Percentiles rank a stretch among this genome's conserved stretches.
Evolutionary conservation across 164 flowering plant genomes (phyloP).

Genomic region (Paratinospora sagittata): DNA sequence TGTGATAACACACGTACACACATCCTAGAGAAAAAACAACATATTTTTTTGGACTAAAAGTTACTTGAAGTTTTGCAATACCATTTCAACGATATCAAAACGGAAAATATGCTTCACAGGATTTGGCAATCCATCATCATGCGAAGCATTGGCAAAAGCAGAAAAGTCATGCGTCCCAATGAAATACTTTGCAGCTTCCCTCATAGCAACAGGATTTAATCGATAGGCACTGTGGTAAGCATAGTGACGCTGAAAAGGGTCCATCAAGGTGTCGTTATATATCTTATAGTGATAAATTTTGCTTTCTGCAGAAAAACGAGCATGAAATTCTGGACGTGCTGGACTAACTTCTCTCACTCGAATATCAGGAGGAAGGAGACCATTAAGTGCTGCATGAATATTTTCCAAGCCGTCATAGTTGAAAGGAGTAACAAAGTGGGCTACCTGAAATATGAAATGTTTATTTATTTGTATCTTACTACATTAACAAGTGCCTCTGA

Average conservation of each 20-base stretch:
- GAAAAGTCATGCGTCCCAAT: constrained; percentile 84
- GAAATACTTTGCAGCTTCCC: constrained; percentile 67
- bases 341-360: constrained; percentile 81
- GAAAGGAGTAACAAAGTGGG: constrained; percentile 89
- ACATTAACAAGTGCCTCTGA: background rate
- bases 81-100: constrained; percentile 74
- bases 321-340: constrained; percentile 80
- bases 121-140: constrained; percentile 42
- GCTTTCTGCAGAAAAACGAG: constrained; percentile 70
- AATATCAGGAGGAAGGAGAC: constrained; percentile 80
- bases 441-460: constrained; percentile 72
- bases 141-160: constrained; percentile 67
- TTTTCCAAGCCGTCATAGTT: constrained; percentile 57
- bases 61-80: constrained; percentile 16
- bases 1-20: background rate
- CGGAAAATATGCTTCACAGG: constrained; percentile 72
- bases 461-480: constrained; percentile 9
- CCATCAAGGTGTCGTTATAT: constrained; percentile 68
- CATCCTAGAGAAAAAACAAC: no score
- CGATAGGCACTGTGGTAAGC: constrained; percentile 62
- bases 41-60: no score
- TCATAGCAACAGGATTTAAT: constrained; percentile 63
- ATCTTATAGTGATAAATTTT: constrained; percentile 82
- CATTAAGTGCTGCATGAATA: constrained; percentile 74
- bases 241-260: constrained; percentile 66